Evolutionary conservation across 768 basidiomycete species (phyloP).

Genomic region (Rhodotorula sphaerocarpa): DNA sequence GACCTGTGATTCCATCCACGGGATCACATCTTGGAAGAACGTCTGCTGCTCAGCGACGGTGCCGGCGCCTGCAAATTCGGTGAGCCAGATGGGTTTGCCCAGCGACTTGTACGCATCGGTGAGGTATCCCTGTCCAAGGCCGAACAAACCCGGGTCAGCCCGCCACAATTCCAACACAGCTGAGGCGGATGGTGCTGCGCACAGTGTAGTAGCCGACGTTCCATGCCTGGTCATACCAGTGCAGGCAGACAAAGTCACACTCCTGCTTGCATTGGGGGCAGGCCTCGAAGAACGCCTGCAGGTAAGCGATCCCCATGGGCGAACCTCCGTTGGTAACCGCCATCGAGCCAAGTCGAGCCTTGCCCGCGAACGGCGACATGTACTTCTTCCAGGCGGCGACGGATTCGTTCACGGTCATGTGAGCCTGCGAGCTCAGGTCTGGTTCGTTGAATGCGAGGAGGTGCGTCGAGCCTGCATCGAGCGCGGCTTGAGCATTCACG

Average conservation of each 20-base stretch:
- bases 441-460: slow-evolving; percentile 31
- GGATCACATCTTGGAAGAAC: slow-evolving; percentile 26
- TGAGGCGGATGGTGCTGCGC: too few relatives aligned
- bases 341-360: slow-evolving; percentile 29
- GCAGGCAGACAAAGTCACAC: slow-evolving; percentile 7
- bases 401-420: slow-evolving; percentile 19
- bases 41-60: slow-evolving; percentile 17
- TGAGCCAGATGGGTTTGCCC: slow-evolving; percentile 9
- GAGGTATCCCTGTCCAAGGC: background rate
- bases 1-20: slow-evolving; percentile 17
- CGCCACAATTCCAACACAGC: too few relatives aligned
- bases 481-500: slow-evolving; percentile 17
- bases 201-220: background rate
- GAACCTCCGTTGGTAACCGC: slow-evolving; percentile 27
- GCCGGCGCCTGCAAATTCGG: slow-evolving; percentile 28
- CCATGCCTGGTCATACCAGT: slow-evolving; percentile 23
- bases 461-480: slow-evolving; percentile 16
- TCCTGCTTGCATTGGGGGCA: slow-evolving; percentile 20
- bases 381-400: slow-evolving; percentile 19
- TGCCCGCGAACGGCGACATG: slow-evolving; percentile 27
- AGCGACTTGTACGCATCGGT: slow-evolving; percentile 1
- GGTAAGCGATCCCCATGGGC: slow-evolving; percentile 11
- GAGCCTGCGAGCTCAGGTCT: slow-evolving; percentile 14
- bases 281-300: slow-evolving; percentile 2
- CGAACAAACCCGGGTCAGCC: too few relatives aligned